These are phyloP conservation scores for Obba rivulosa DNA, from an alignment of 768 basidiomycete species.

Conservation along the genomic window DNA sequence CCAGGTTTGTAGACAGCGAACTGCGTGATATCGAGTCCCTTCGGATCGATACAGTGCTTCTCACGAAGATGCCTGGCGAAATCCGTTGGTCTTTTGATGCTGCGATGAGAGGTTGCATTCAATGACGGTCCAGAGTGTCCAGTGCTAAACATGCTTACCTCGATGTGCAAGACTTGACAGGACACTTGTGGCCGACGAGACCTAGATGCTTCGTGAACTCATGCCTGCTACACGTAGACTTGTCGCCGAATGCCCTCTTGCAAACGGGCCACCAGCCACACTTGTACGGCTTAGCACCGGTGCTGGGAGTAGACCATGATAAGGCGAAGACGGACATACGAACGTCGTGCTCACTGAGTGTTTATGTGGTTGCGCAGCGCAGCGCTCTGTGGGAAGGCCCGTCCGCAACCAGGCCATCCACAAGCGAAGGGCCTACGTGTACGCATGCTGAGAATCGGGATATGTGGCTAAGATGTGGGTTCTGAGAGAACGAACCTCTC, in stretches of 20 bases:
- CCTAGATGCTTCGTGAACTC: conserved; percentile 50
- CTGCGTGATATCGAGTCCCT: not conserved
- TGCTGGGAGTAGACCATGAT: conserved; percentile 27
- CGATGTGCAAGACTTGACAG: conserved; percentile 6
- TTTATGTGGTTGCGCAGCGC: too few relatives aligned
- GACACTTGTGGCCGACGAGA: conserved; percentile 10
- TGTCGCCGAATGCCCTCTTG: conserved; percentile 53
- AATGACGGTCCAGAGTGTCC: not conserved
- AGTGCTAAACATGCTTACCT: conserved; percentile 2
- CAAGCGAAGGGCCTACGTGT: too few relatives aligned
- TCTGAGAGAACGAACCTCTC: too few relatives aligned
- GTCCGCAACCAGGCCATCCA: too few relatives aligned
- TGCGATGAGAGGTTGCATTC: not conserved
- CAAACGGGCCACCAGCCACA: conserved; percentile 38
- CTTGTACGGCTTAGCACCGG: conserved; percentile 43
- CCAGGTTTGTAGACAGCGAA: too few relatives aligned
- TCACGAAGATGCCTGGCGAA: conserved; percentile 7
- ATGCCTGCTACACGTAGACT: conserved; percentile 65
- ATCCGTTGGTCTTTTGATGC: conserved; percentile 7
- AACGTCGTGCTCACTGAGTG: not conserved
- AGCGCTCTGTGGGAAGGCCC: too few relatives aligned
- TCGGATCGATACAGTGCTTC: conserved; percentile 31
- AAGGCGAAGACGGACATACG: not conserved
- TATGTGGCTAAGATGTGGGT: too few relatives aligned
- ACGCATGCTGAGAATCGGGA: too few relatives aligned